Percentiles rank a stretch among this genome's conserved stretches.
phyloP scores from a whole-genome alignment of 192 early-diverging fungal species.

The Podila minutissima region DNA sequence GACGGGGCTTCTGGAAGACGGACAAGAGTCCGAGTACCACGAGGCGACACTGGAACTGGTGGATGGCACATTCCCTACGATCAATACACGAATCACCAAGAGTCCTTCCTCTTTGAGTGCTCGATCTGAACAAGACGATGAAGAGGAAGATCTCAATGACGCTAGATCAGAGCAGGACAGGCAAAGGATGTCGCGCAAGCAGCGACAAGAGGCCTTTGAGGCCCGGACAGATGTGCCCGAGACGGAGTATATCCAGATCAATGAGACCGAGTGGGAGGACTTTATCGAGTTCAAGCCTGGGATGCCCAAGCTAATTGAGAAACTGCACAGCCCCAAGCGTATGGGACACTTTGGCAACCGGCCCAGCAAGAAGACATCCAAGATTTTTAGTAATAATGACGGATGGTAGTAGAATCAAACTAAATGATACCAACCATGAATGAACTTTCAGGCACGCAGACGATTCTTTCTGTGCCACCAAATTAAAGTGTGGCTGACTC shows the following conservation, averaged over 20 bases:
- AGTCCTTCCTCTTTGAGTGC: neutral
- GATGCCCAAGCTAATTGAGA: constrained; percentile 48
- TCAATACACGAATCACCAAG: constrained; percentile 43
- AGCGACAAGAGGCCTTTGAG: constrained; percentile 36
- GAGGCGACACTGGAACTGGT: constrained; percentile 25
- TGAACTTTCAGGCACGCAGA: neutral
- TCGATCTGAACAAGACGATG: neutral
- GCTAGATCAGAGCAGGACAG: neutral
- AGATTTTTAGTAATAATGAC: constrained; percentile 51
- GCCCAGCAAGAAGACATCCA: constrained; percentile 39
- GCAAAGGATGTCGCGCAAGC: constrained; percentile 16
- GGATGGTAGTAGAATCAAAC: constrained; percentile 15
- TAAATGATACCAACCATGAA: too few relatives aligned
- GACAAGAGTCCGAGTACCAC: neutral
- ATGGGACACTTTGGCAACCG: constrained; percentile 46
- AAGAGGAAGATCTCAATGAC: neutral
- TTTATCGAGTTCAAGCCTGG: constrained; percentile 48
- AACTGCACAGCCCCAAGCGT: constrained; percentile 41
- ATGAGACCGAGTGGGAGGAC: constrained; percentile 52
- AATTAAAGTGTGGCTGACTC: constrained; percentile 3
- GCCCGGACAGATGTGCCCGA: constrained; percentile 24
- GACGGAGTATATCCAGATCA: constrained; percentile 47
- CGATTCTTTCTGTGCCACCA: too few relatives aligned
- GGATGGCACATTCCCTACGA: constrained; percentile 41
- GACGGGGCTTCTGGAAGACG: constrained; percentile 5